phyloP scores from a whole-genome alignment of 768 basidiomycete genomes.

The Omphalotus guepiniiformis region DNA sequence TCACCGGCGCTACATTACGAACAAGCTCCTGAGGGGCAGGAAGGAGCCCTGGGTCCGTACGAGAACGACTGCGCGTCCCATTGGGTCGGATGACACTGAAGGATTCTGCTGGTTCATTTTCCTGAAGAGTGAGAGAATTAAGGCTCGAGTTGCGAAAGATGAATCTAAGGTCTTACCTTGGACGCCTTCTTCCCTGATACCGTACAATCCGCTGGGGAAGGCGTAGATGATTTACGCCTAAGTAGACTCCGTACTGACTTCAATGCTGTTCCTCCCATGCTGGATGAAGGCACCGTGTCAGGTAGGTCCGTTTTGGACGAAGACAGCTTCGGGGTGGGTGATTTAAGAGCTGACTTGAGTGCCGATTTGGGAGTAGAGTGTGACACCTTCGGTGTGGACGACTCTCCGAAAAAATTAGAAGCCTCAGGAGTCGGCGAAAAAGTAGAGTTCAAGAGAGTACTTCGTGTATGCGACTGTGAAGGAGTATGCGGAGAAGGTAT shows the following conservation, averaged over 20 bases:
- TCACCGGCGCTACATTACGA: neutral
- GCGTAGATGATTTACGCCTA: slow-evolving; percentile 9
- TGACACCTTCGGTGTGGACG: slow-evolving; percentile 7
- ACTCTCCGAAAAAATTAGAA: neutral
- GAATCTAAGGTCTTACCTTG: neutral
- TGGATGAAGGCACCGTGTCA: slow-evolving; percentile 12
- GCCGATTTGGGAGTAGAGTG: slow-evolving; percentile 27
- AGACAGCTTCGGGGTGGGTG: slow-evolving; percentile 25
- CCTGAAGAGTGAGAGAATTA: neutral
- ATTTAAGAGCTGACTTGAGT: slow-evolving; percentile 35
- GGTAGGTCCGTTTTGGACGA: slow-evolving; percentile 21
- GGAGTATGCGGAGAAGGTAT: slow-evolving; percentile 6
- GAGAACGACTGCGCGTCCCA: slow-evolving; percentile 26
- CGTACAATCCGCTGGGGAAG: neutral
- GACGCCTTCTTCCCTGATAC: neutral
- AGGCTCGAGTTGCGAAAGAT: neutral
- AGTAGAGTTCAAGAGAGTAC: neutral
- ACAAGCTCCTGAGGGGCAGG: neutral
- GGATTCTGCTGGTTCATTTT: slow-evolving; percentile 4
- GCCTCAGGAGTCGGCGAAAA: too few species aligned
- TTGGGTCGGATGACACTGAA: slow-evolving; percentile 5
- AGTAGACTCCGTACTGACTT: slow-evolving; percentile 9
- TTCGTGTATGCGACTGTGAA: slow-evolving; percentile 2
- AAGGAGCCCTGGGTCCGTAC: slow-evolving; percentile 29
- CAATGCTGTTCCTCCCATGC: slow-evolving; percentile 2